Conservation (phyloP, 805 yeast species). For the Nakazawaea wyomingensis region DNA sequence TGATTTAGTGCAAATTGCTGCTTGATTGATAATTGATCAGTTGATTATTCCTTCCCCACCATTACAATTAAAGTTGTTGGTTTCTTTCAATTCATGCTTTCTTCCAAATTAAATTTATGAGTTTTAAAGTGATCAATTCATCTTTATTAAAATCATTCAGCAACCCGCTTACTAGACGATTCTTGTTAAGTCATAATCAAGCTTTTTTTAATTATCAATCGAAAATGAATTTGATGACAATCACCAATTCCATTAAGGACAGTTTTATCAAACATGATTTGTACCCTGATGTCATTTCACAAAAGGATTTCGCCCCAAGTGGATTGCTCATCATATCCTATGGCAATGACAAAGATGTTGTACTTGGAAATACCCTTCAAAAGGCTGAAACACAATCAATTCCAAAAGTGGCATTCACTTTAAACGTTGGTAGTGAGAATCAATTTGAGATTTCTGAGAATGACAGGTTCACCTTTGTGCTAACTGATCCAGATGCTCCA, state of each 20-base stretch:
- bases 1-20: neutral
- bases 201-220: neutral
- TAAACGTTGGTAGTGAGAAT: conserved; percentile 34
- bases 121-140: neutral
- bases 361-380: conserved; percentile 70
- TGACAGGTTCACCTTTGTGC: conserved; percentile 63
- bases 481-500: conserved; percentile 96
- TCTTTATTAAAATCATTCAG: neutral
- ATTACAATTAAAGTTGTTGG: too few relatives aligned
- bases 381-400: conserved; percentile 60
- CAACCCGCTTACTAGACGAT: neutral
- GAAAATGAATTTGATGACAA: conserved; percentile 41
- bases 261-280: conserved; percentile 43
- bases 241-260: conserved; percentile 50
- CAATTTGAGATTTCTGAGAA: conserved; percentile 36
- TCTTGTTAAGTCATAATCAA: neutral
- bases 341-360: conserved; percentile 54
- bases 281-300: conserved; percentile 48
- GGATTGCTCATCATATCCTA: conserved; percentile 63
- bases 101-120: neutral
- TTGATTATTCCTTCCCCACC: too few relatives aligned
- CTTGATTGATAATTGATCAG: neutral
- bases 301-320: conserved; percentile 31
- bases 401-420: conserved; percentile 66
- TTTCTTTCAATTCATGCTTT: neutral